phyloP scores from a whole-genome alignment of 768 basidiomycete species.

The Boletus rufocinnamomeus region DNA sequence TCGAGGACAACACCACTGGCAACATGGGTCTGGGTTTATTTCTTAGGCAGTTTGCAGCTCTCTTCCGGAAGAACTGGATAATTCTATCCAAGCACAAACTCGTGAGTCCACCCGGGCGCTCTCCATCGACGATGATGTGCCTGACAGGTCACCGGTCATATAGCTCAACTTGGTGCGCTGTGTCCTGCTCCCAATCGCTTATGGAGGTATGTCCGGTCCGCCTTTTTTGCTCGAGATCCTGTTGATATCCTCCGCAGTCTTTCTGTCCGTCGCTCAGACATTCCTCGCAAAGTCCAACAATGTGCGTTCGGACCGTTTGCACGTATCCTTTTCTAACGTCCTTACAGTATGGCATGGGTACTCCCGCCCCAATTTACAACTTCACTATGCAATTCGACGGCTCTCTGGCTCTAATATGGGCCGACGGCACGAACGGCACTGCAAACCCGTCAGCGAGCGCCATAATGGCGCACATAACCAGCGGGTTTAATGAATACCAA shows the following conservation, averaged over 20 bases:
- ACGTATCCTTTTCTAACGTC: neutral
- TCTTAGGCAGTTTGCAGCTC: slow-evolving; percentile 58
- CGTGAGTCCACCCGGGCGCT: slow-evolving; percentile 40
- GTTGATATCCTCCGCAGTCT: slow-evolving; percentile 35
- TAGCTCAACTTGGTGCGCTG: slow-evolving; percentile 64
- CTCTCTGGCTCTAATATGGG: slow-evolving; percentile 61
- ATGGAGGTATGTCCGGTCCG: slow-evolving; percentile 40
- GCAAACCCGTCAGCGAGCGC: slow-evolving; percentile 55
- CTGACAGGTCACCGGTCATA: slow-evolving; percentile 3
- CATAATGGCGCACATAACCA: slow-evolving; percentile 62
- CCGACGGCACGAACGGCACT: slow-evolving; percentile 60
- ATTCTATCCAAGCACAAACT: slow-evolving; percentile 64
- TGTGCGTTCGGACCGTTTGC: slow-evolving; percentile 38
- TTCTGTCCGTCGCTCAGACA: slow-evolving; percentile 62
- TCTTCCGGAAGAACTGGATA: slow-evolving; percentile 78
- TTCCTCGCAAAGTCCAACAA: slow-evolving; percentile 61
- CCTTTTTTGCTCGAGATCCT: neutral
- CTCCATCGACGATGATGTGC: neutral
- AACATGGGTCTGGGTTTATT: slow-evolving; percentile 42
- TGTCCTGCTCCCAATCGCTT: slow-evolving; percentile 63
- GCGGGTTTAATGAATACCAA: slow-evolving; percentile 51
- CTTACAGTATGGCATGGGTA: slow-evolving; percentile 62
- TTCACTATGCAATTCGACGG: slow-evolving; percentile 54
- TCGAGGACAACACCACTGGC: neutral
- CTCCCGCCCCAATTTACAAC: slow-evolving; percentile 49